phyloP scores from a whole-genome alignment of 345 rosid genomes.

The Eucalyptus polyanthemos region DNA sequence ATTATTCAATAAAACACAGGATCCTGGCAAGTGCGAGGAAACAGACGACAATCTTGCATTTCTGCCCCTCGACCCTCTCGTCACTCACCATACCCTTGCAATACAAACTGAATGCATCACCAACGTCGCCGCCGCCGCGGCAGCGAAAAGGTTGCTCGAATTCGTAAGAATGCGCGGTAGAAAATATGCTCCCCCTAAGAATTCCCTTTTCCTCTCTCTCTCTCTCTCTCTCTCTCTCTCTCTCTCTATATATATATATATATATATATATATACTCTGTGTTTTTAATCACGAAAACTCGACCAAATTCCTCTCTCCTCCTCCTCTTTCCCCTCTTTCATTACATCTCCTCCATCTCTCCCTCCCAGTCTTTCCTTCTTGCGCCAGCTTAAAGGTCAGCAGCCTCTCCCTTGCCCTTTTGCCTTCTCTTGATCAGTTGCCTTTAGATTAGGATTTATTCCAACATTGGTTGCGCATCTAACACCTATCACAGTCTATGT shows the following conservation, averaged over 20 bases:
- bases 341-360: neutral
- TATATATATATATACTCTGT: too few species aligned
- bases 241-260: accelerated
- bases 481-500: too few species aligned
- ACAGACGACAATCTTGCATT: neutral
- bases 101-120: constrained; percentile 1
- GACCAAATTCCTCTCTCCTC: neutral
- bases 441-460: neutral
- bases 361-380: neutral
- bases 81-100: constrained; percentile 16
- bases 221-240: too few species aligned
- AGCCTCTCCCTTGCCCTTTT: neutral
- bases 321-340: neutral
- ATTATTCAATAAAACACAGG: too few species aligned
- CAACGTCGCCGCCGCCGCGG: neutral
- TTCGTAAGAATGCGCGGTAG: neutral
- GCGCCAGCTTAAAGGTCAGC: neutral
- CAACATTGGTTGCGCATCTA: neutral
- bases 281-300: neutral
- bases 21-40: too few species aligned
- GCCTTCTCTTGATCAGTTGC: neutral
- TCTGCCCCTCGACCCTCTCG: neutral
- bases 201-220: neutral
- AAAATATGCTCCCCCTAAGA: neutral
- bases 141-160: too few species aligned